phyloP scores from a whole-genome alignment of 306 rosid genomes.

The Glycyrrhiza uralensis region DNA sequence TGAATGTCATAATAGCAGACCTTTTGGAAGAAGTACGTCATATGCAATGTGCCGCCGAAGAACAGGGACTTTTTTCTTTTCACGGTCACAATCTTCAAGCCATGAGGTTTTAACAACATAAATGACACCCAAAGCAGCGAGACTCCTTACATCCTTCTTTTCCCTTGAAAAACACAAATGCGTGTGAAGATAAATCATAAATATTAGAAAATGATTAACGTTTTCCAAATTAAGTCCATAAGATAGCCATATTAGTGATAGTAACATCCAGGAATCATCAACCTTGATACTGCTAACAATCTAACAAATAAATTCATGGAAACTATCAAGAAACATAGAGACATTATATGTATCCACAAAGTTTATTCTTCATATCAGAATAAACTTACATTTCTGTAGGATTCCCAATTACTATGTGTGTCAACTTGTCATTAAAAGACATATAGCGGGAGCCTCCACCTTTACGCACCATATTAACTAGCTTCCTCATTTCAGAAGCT shows the following conservation, averaged over 20 bases:
- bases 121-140: conserved; percentile 75
- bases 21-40: conserved; percentile 77
- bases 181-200: background rate
- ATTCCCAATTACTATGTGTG: conserved; percentile 80
- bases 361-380: background rate
- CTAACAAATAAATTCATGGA: conserved; percentile 6
- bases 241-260: conserved; percentile 15
- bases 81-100: conserved; percentile 87
- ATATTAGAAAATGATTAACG: background rate
- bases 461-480: conserved; percentile 77
- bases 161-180: conserved; percentile 50
- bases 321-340: background rate
- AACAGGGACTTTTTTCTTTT: conserved; percentile 73
- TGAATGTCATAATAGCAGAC: conserved; percentile 37
- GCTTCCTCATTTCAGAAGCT: conserved; percentile 79
- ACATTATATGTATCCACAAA: conserved; percentile 7
- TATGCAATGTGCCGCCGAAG: conserved; percentile 62
- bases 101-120: conserved; percentile 71
- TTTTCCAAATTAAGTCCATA: background rate
- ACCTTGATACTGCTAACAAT: background rate
- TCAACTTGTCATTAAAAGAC: conserved; percentile 68
- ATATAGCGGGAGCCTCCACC: conserved; percentile 92
- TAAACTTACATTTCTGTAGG: conserved; percentile 75
- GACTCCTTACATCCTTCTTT: conserved; percentile 75
- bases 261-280: conserved; percentile 9